Evolutionary conservation across 495 filamentous ascomycete species (phyloP).

Genomic region (Lindgomyces ingoldianus): DNA sequence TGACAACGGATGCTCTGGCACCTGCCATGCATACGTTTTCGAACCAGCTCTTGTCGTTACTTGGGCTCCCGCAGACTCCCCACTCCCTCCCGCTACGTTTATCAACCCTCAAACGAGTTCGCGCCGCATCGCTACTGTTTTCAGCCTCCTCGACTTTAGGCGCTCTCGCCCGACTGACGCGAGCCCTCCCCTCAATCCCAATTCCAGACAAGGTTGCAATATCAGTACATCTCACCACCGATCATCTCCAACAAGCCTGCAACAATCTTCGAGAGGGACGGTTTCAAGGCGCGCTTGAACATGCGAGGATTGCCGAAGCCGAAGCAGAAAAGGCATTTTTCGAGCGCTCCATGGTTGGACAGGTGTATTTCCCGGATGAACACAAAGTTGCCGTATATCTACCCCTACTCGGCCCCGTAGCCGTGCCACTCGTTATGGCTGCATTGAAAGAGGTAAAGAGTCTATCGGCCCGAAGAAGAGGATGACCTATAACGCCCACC

Average conservation of each 20-base stretch:
- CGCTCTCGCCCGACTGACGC: slow-evolving; percentile 81
- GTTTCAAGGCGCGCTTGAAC: slow-evolving; percentile 67
- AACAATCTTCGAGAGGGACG: slow-evolving; percentile 65
- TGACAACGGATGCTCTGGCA: slow-evolving; percentile 64
- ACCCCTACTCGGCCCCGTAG: slow-evolving; percentile 86
- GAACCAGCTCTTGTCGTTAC: slow-evolving; percentile 84
- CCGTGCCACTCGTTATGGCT: slow-evolving; percentile 83
- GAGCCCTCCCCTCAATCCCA: slow-evolving; percentile 83
- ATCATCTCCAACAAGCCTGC: slow-evolving; percentile 75
- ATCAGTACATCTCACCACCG: slow-evolving; percentile 77
- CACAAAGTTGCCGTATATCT: slow-evolving; percentile 98
- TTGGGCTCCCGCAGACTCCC: slow-evolving; percentile 81
- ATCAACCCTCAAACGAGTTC: slow-evolving; percentile 77
- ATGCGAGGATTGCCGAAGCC: slow-evolving; percentile 79
- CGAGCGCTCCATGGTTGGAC: slow-evolving; percentile 98
- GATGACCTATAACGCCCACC: background rate
- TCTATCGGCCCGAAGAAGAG: slow-evolving; percentile 49
- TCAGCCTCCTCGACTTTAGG: slow-evolving; percentile 92
- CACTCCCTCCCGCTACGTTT: slow-evolving; percentile 79
- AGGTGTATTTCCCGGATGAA: slow-evolving; percentile 96
- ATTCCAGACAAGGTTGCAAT: slow-evolving; percentile 85
- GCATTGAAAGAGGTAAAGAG: slow-evolving; percentile 74
- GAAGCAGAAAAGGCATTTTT: slow-evolving; percentile 96
- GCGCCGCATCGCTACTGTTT: slow-evolving; percentile 80
- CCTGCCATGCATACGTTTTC: slow-evolving; percentile 87